These are phyloP conservation scores for Zoysia matrella DNA, from an alignment of 202 grass and related monocot genomes.

Conservation along the genomic window DNA sequence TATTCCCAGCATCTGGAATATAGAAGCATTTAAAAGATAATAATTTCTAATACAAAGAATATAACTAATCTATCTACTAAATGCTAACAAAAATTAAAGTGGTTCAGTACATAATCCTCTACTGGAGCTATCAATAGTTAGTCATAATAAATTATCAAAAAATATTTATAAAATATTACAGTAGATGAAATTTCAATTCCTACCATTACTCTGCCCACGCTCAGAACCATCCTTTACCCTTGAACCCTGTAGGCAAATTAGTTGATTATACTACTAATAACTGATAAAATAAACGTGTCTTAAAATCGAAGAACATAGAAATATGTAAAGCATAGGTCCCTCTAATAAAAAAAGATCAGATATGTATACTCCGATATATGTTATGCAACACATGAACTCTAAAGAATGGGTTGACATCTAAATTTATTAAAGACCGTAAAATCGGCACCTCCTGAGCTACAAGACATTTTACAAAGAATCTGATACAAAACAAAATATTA, in stretches of 20 bases:
- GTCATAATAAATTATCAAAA: background rate
- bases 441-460: background rate
- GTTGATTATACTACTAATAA: constrained; percentile 17
- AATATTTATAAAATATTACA: constrained; percentile 11
- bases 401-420: background rate
- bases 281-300: background rate
- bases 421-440: background rate
- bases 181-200: constrained; percentile 26
- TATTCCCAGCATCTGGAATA: constrained; percentile 44
- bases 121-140: background rate
- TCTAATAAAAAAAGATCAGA: constrained; percentile 24
- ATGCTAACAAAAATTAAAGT: constrained; percentile 21
- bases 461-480: constrained; percentile 30
- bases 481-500: constrained; percentile 23
- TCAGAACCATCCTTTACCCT: constrained; percentile 61
- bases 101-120: constrained; percentile 1
- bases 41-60: constrained; percentile 1
- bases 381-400: background rate
- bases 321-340: constrained; percentile 5
- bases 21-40: constrained; percentile 35
- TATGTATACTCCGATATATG: constrained; percentile 13
- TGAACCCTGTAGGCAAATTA: constrained; percentile 55
- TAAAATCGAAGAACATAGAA: background rate
- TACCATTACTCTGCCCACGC: constrained; percentile 54
- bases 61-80: background rate